A percentile compares a stretch with the other conserved stretches of the same genome.
These are phyloP conservation scores for Priceomyces medius DNA, from an alignment of 805 yeast genomes.

Conservation along the genomic window DNA sequence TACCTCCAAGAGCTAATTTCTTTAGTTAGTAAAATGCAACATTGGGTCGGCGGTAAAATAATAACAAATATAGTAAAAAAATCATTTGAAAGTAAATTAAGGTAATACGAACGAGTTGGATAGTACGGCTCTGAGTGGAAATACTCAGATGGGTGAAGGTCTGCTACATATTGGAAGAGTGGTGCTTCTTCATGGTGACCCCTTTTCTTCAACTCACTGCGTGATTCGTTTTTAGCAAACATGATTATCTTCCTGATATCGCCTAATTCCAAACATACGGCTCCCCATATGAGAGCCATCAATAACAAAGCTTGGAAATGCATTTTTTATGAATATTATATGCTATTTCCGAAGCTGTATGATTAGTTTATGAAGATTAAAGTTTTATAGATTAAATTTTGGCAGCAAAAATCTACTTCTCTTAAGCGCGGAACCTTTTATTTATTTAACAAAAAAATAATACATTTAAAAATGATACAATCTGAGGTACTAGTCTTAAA, in stretches of 20 bases:
- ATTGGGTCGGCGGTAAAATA: background rate
- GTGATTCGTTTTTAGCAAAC: conserved; percentile 5
- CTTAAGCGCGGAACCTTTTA: background rate
- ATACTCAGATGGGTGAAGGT: conserved; percentile 15
- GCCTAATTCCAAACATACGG: conserved; percentile 3
- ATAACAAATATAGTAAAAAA: too few relatives aligned
- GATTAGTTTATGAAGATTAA: background rate
- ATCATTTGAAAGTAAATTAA: background rate
- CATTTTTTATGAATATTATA: background rate
- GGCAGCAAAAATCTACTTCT: background rate
- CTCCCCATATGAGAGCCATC: background rate
- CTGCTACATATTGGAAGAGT: conserved; percentile 24
- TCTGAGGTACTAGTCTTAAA: background rate
- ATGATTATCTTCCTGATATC: conserved; percentile 5
- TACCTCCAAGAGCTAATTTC: conserved; percentile 35
- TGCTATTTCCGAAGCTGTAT: background rate
- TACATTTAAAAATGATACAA: background rate
- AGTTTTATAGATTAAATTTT: background rate
- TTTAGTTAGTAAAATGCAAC: conserved; percentile 1
- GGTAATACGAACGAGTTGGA: conserved; percentile 36
- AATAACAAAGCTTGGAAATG: background rate
- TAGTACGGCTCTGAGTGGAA: conserved; percentile 20
- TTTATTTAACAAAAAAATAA: background rate
- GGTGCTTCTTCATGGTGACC: conserved; percentile 35
- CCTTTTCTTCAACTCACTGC: conserved; percentile 15